phyloP scores from a whole-genome alignment of 2,329 filamentous ascomycete species.

The Trichophyton benhamiae region DNA sequence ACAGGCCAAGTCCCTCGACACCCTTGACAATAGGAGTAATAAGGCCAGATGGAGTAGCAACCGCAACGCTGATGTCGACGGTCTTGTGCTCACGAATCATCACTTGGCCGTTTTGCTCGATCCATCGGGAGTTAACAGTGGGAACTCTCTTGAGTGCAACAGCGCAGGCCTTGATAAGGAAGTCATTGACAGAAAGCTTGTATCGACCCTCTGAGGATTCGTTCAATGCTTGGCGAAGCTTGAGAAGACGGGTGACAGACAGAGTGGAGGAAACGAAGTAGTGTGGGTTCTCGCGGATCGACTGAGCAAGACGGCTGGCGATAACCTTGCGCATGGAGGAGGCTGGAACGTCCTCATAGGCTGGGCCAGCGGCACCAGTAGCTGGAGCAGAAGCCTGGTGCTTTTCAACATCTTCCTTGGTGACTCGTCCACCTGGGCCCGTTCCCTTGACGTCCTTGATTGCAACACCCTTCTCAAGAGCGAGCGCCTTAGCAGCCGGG shows the following conservation, averaged over 20 bases:
- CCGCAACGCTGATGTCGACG: constrained; percentile 90
- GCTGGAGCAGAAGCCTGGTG: constrained; percentile 46
- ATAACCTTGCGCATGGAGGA: constrained; percentile 97
- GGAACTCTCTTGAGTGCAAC: constrained; percentile 87
- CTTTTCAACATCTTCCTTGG: constrained; percentile 88
- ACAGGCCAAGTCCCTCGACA: constrained; percentile 74
- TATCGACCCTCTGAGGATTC: constrained; percentile 78
- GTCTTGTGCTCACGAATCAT: constrained; percentile 86
- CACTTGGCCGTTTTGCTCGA: constrained; percentile 58
- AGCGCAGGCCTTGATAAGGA: constrained; percentile 92
- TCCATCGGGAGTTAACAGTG: constrained; percentile 90
- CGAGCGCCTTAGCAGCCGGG: constrained; percentile 65
- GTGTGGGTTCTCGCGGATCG: constrained; percentile 87
- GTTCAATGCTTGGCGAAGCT: constrained; percentile 91
- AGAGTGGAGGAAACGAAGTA: constrained; percentile 90
- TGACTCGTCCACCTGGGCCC: constrained; percentile 75
- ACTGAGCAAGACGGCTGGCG: constrained; percentile 78
- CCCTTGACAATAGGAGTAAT: constrained; percentile 96
- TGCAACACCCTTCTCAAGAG: constrained; percentile 70
- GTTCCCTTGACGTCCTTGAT: constrained; percentile 73
- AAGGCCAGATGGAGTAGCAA: constrained; percentile 81
- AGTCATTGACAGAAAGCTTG: constrained; percentile 99
- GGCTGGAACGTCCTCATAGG: constrained; percentile 73
- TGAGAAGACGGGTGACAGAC: constrained; percentile 88
- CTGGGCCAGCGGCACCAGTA: constrained; percentile 44